Evolutionary conservation across 495 filamentous ascomycete genomes (phyloP), one percentile per base, ranked within the genome.

Genomic region (Hyaloscypha hepaticicola): DNA sequence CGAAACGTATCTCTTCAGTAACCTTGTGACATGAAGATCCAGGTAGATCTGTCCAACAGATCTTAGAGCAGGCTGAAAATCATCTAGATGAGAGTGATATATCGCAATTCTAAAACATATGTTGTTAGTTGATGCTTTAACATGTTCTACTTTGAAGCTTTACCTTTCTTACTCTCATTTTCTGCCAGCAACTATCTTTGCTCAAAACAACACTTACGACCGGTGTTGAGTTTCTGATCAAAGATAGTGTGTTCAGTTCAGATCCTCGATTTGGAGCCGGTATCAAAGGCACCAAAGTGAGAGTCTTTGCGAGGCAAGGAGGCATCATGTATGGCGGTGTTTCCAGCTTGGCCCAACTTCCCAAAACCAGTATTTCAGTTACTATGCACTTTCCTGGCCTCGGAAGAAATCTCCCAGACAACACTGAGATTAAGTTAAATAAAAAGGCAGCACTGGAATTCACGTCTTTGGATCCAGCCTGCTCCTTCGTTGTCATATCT

Each of bases 401-500:
- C 0, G 88, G 88, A 34, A 76, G 74, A 19, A 90, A 90, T 72
- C 74, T 90, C 0, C 85, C 88, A 60, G 85, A 90, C 66, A 83
- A 83, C 70, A 85, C 85, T 70, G 86, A 88, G 63, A 76, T 75
- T 26, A 70, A 74, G 19, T 76, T 86, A 6, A 75, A 34, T 12
- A 34, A 5, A 34, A 34, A 34, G 12, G 31, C 31, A 34, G 31
- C 31, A 34, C 31, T 34, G 31, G 12, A 34, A 5, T 34, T 34
- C 31, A 34, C 31, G 5, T 34, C 31, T 12, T 12, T 34, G 31
- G 31, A 12, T 34, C 31, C 31, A 12, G 5, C 31, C 31, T 34
- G 31, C 31, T 5, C 31, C 31, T 34, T 34, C 31, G 31, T 12
- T 12, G 5, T 34, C 31, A 5, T 12, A 34, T 12, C 31, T 12